These are phyloP conservation scores for Lasiosphaeria ovina DNA, from an alignment of 495 filamentous ascomycete genomes.

Conservation along the genomic window DNA sequence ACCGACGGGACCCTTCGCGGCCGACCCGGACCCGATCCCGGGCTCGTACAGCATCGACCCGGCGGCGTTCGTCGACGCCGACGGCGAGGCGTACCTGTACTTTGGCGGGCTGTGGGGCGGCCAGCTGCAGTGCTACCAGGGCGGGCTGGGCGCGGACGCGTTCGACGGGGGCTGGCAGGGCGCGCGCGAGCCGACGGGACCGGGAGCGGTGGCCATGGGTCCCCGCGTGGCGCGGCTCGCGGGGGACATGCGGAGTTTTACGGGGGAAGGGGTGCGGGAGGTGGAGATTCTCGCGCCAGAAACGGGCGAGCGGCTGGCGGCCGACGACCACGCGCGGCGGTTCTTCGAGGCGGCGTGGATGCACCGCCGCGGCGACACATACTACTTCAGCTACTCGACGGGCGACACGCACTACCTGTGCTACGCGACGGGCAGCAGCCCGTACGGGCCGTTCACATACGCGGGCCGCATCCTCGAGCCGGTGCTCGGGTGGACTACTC, in stretches of 20 bases:
- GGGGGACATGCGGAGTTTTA: conserved; percentile 61
- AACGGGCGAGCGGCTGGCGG: conserved; percentile 53
- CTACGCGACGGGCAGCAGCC: conserved; percentile 60
- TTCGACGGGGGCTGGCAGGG: conserved; percentile 52
- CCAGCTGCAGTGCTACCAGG: conserved; percentile 58
- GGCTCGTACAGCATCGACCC: conserved; percentile 65
- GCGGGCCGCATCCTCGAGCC: conserved; percentile 68
- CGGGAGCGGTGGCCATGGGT: conserved; percentile 47
- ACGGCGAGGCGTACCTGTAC: conserved; percentile 59
- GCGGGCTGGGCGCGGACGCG: conserved; percentile 29
- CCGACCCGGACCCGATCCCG: conserved; percentile 57
- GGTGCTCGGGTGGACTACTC: conserved; percentile 75
- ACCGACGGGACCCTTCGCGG: conserved; percentile 57
- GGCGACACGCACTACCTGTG: conserved; percentile 71
- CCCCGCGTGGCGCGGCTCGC: conserved; percentile 61
- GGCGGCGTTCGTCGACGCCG: conserved; percentile 62
- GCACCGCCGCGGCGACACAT: conserved; percentile 61
- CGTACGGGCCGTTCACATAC: conserved; percentile 69
- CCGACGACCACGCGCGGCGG: conserved; percentile 67
- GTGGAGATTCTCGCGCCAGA: conserved; percentile 57
- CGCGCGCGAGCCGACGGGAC: conserved; percentile 54
- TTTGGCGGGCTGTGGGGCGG: conserved; percentile 73
- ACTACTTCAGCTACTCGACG: conserved; percentile 76
- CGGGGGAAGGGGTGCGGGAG: conserved; percentile 42
- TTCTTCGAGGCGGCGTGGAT: conserved; percentile 81